Evolutionary conservation across 805 yeast genomes (phyloP).

Genomic region (Kuraishia molischiana): DNA sequence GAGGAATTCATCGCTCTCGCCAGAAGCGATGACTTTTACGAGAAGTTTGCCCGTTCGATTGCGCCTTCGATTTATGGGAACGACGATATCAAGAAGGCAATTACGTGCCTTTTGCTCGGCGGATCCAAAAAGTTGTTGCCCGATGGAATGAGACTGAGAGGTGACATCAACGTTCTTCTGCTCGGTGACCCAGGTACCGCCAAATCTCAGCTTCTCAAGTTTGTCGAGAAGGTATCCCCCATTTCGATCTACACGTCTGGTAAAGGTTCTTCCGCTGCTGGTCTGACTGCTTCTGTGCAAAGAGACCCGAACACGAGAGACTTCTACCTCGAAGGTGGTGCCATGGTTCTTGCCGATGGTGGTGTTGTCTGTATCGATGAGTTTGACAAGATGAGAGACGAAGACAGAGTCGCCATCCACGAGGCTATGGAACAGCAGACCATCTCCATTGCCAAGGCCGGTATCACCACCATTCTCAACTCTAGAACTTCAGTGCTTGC

Average conservation of each 20-base stretch:
- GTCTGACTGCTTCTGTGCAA: conserved; percentile 96
- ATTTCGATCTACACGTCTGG: conserved; percentile 96
- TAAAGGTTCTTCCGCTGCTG: conserved; percentile 99
- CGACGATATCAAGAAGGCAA: conserved; percentile 85
- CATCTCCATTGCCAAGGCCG: conserved; percentile 97
- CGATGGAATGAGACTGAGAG: conserved; percentile 94
- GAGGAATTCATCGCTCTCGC: conserved; percentile 80
- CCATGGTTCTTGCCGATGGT: conserved; percentile 99
- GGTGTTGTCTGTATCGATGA: conserved; percentile 99
- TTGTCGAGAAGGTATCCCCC: conserved; percentile 91
- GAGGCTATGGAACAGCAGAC: conserved; percentile 99
- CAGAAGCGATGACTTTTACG: conserved; percentile 76
- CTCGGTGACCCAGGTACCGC: conserved; percentile 99
- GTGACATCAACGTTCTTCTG: conserved; percentile 88
- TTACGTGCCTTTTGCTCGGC: conserved; percentile 85
- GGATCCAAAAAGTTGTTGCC: conserved; percentile 90
- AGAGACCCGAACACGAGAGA: conserved; percentile 83
- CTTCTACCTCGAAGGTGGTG: conserved; percentile 97
- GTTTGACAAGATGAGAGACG: conserved; percentile 98
- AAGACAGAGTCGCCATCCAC: conserved; percentile 96
- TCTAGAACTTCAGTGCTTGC: conserved; percentile 95
- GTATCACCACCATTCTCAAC: conserved; percentile 92
- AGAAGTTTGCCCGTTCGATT: conserved; percentile 75
- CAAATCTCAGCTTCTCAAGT: conserved; percentile 89
- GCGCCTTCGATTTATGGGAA: conserved; percentile 98